Evolutionary conservation across 2,329 filamentous ascomycete species (phyloP), one percentile per base, ranked within the genome.

Genomic region (Tolypocladium paradoxum): DNA sequence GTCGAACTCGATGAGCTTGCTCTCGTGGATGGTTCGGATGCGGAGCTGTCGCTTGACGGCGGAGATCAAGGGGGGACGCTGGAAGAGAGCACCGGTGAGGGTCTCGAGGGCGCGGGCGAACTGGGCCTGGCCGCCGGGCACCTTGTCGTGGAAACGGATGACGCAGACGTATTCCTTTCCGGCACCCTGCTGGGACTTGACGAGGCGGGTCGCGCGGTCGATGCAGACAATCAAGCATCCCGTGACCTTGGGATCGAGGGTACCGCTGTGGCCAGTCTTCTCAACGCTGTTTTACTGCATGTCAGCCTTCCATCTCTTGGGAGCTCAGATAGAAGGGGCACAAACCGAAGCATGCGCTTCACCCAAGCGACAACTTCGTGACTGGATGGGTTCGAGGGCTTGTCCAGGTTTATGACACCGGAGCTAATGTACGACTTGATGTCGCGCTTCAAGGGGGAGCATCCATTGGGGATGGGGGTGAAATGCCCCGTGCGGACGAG

Each of bases 301-400:
- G 53, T 53, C 40, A 53, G 50, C 31, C 27, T 33, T 18, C 18
- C 3, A 20, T 20, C 43, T 20, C n/a, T 20, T n/a, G 11, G 2
- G 18, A 18, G 11, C 8, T 33, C 18, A 2, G 5, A 35, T 20
- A 53, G 48, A 29, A 40, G 36, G 45, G 53, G 52, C 50, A 66
- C 73, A 59, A 82, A 90, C 87, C 87, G 85, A 53, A 99, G 80
- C 65, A 97, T 97, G 64, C 92, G 86, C 85, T 99, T 99, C 64
- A 97, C 88, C 93, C 93, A 99, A 61, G 93, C 92, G 67, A 99
- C 93, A 61, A 99, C 93, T 79, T 99, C 93, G 81, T 99, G 93
- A 66, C 87, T 93, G 61, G 91, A 96, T 52, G 92, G 92, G 77
- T 99, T 99, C 51, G 91, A 95, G 54, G 92, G 93, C 78, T 73